Evolutionary conservation across 495 filamentous ascomycete species (phyloP).

Genomic region (Platismatia glauca): DNA sequence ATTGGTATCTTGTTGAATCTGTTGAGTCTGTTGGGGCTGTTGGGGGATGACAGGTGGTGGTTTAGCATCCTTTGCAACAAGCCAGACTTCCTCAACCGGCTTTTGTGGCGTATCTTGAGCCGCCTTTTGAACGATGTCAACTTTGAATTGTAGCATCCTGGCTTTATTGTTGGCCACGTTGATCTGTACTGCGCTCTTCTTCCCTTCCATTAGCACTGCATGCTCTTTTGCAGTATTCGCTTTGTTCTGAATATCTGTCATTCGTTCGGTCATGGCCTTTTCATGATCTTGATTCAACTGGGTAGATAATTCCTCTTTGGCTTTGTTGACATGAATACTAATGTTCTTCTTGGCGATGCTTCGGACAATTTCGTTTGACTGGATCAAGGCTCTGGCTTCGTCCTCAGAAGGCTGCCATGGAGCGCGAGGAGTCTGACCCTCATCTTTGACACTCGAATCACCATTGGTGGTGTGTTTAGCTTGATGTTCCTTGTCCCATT

Average conservation of each 20-base stretch:
- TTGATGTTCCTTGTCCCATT: slow-evolving; percentile 22
- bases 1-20: slow-evolving; percentile 15
- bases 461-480: slow-evolving; percentile 3
- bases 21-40: slow-evolving; percentile 22
- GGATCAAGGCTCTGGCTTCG: slow-evolving; percentile 56
- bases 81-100: slow-evolving; percentile 78
- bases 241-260: slow-evolving; percentile 49
- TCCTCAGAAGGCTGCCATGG: slow-evolving; percentile 41
- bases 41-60: slow-evolving; percentile 41
- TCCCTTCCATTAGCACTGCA: slow-evolving; percentile 44
- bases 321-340: slow-evolving; percentile 44
- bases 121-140: slow-evolving; percentile 69
- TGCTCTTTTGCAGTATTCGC: slow-evolving; percentile 39
- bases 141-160: slow-evolving; percentile 55
- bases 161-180: slow-evolving; percentile 72
- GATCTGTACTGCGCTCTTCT: slow-evolving; percentile 44
- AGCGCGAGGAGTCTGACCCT: slow-evolving; percentile 27
- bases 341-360: slow-evolving; percentile 62
- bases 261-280: slow-evolving; percentile 37
- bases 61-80: slow-evolving; percentile 62
- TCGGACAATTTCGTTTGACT: slow-evolving; percentile 54
- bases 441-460: slow-evolving; percentile 13
- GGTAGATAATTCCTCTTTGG: slow-evolving; percentile 37
- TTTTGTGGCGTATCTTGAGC: slow-evolving; percentile 74
- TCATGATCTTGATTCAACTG: slow-evolving; percentile 35